Percentiles rank a stretch among this genome's conserved stretches.
These are phyloP conservation scores for Farysia itapuensis DNA, from an alignment of 1,284 basidiomycete species.

Conservation along the genomic window DNA sequence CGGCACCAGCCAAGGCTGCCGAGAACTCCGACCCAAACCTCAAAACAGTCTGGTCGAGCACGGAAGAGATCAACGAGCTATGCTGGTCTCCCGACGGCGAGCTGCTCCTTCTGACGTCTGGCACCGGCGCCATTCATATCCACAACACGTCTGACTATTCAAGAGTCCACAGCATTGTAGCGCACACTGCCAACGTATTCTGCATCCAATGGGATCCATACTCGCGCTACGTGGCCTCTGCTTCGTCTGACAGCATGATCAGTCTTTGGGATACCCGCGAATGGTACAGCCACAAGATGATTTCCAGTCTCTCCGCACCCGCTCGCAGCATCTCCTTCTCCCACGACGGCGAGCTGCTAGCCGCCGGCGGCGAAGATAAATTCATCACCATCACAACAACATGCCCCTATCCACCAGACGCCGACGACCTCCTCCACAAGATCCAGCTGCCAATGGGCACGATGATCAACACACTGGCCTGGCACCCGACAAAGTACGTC, in stretches of 20 bases:
- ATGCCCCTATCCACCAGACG: background rate
- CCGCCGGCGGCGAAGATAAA: constrained; percentile 48
- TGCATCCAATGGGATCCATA: constrained; percentile 46
- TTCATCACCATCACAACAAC: constrained; percentile 34
- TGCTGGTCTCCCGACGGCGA: constrained; percentile 43
- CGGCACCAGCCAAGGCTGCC: background rate
- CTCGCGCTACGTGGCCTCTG: constrained; percentile 42
- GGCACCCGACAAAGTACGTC: constrained; percentile 44
- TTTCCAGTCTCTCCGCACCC: constrained; percentile 29
- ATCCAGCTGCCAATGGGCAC: constrained; percentile 5
- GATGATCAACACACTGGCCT: constrained; percentile 42
- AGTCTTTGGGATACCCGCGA: constrained; percentile 35
- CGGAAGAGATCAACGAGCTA: constrained; percentile 53
- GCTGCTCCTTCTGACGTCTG: constrained; percentile 45
- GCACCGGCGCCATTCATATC: constrained; percentile 36
- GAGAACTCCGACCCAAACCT: background rate
- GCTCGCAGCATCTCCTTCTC: constrained; percentile 48
- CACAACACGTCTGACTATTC: background rate
- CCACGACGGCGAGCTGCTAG: constrained; percentile 52
- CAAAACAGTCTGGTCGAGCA: constrained; percentile 3
- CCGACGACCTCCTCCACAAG: constrained; percentile 20
- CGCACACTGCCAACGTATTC: constrained; percentile 50
- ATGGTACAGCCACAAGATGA: constrained; percentile 30
- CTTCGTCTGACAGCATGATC: constrained; percentile 42
- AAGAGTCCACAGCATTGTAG: constrained; percentile 17